A percentile compares a stretch with the other conserved stretches of the same genome.
phyloP scores from a whole-genome alignment of 371 early-diverging fungal genomes.

The Apophysomyces variabilis region DNA sequence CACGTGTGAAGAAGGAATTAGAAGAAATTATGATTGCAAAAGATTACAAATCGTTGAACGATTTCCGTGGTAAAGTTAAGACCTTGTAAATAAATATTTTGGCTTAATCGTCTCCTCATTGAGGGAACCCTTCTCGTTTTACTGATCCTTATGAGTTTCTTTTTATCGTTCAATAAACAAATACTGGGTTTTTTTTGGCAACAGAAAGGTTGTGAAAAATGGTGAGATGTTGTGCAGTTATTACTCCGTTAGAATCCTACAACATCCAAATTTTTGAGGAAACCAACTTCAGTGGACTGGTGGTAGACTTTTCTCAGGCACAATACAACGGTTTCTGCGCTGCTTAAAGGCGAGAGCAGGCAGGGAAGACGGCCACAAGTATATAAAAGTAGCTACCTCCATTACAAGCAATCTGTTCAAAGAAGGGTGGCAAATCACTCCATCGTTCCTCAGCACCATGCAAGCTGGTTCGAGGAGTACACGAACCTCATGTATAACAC shows the following conservation, averaged over 20 bases:
- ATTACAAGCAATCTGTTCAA: not conserved
- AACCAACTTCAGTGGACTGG: not conserved
- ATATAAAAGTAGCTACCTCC: not conserved
- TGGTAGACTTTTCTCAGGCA: not conserved
- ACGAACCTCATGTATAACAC: too few species aligned
- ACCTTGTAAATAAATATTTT: conserved; percentile 39
- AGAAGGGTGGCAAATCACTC: not conserved
- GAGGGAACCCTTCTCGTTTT: not conserved
- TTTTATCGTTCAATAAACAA: too few species aligned
- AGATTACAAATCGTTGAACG: conserved; percentile 48
- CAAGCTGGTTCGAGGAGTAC: too few species aligned
- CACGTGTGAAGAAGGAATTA: conserved; percentile 50
- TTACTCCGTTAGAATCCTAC: not conserved
- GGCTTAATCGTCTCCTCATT: too few species aligned
- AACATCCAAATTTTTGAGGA: not conserved
- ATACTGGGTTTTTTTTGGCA: too few species aligned
- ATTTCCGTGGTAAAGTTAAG: conserved; percentile 60
- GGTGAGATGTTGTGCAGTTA: too few species aligned
- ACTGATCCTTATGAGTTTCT: not conserved
- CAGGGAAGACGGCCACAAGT: not conserved
- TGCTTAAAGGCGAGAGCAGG: not conserved
- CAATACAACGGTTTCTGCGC: not conserved
- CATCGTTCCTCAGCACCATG: too few species aligned
- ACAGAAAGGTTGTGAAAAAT: too few species aligned
- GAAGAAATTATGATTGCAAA: conserved; percentile 51